phyloP scores from a whole-genome alignment of 139 green algal species.

The Monoraphidium neglectum region DNA sequence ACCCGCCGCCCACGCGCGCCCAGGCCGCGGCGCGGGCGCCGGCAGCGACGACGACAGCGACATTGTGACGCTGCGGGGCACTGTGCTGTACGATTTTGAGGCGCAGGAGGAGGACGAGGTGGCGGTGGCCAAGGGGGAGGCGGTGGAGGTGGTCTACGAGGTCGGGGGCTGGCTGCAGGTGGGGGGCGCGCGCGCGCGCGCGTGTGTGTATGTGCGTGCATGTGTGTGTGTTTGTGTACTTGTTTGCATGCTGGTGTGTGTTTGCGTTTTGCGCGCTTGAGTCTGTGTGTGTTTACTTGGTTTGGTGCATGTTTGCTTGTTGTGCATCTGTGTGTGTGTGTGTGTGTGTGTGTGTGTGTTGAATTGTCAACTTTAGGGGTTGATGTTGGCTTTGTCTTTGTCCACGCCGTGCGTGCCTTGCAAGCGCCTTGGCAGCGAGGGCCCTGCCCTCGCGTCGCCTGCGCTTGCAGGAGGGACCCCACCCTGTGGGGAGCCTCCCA shows the following conservation, averaged over 20 bases:
- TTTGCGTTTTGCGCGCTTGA: neutral
- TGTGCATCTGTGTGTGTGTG: constrained; percentile 1
- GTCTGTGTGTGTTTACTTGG: constrained; percentile 4
- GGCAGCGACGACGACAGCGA: constrained; percentile 34
- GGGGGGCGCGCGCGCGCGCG: neutral
- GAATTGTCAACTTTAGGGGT: too few species aligned
- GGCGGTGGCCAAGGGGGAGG: constrained; percentile 28
- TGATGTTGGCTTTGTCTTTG: neutral
- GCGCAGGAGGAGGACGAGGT: constrained; percentile 34
- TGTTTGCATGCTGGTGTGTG: neutral
- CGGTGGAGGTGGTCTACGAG: constrained; percentile 20
- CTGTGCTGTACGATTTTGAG: constrained; percentile 29
- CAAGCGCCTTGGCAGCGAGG: too few species aligned
- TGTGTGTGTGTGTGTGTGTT: too few species aligned
- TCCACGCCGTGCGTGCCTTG: neutral
- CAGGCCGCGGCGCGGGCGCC: constrained; percentile 3
- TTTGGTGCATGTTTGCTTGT: too few species aligned
- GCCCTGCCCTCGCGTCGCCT: too few species aligned
- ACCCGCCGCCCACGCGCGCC: neutral
- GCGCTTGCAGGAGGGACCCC: too few species aligned
- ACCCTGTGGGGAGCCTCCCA: too few species aligned
- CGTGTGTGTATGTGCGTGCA: neutral
- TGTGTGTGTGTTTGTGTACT: constrained; percentile 5
- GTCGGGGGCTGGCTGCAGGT: constrained; percentile 33
- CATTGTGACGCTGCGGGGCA: constrained; percentile 20